These are phyloP conservation scores for Pelargonium myrrhifolium DNA, from an alignment of 441 rosid species.

Conservation along the genomic window DNA sequence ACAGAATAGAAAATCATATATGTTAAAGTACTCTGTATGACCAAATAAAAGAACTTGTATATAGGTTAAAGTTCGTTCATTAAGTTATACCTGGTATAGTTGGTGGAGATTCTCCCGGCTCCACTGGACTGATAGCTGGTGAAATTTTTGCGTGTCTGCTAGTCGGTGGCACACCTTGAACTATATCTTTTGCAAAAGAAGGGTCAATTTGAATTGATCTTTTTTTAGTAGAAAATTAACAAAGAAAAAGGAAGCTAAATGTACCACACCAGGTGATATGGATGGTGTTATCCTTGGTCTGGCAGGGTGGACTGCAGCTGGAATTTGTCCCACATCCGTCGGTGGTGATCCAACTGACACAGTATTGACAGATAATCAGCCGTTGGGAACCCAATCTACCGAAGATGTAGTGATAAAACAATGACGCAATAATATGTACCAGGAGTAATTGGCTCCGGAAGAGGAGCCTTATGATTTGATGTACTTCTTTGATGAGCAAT, in stretches of 20 bases:
- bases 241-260: neutral
- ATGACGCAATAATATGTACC: conserved; percentile 21
- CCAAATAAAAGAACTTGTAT: no score
- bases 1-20: no score
- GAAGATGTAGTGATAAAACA: conserved; percentile 1
- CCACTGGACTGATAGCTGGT: conserved; percentile 29
- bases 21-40: no score
- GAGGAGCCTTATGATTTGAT: conserved; percentile 22
- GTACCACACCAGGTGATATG: conserved; percentile 21
- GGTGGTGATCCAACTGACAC: conserved; percentile 31
- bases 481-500: conserved; percentile 25
- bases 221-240: conserved; percentile 1
- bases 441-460: conserved; percentile 25
- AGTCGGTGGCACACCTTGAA: conserved; percentile 31
- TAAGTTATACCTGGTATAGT: conserved; percentile 38
- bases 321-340: conserved; percentile 18
- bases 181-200: conserved; percentile 8
- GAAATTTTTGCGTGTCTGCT: conserved; percentile 29
- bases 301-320: conserved; percentile 20
- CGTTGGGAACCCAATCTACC: conserved; percentile 3
- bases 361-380: conserved; percentile 10
- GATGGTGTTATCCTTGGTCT: conserved; percentile 22
- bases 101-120: conserved; percentile 39
- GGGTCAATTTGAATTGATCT: neutral
- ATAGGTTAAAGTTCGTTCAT: neutral